A percentile compares a stretch with the other conserved stretches of the same genome.
phyloP scores from a whole-genome alignment of 2,329 filamentous ascomycete genomes.

The Colletotrichum simmondsii region DNA sequence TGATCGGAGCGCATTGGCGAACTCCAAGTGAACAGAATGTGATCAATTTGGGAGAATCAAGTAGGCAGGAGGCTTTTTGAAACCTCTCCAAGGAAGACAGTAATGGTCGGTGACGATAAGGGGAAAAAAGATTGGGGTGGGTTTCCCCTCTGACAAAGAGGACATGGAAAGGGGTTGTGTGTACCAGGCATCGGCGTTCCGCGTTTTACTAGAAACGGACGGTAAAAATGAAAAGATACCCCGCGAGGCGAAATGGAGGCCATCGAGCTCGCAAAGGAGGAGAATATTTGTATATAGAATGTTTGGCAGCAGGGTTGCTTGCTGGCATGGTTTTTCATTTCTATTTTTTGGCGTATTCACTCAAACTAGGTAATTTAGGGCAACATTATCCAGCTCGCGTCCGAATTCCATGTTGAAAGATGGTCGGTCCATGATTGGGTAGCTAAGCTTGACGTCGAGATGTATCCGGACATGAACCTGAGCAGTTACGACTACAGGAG shows the following conservation, averaged over 20 bases:
- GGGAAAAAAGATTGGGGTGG: neutral
- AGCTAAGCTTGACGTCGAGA: no score
- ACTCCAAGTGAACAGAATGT: neutral
- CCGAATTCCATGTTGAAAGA: neutral
- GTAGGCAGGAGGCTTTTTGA: neutral
- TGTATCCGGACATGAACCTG: no score
- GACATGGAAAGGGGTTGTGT: neutral
- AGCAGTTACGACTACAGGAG: neutral
- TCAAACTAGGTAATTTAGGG: neutral
- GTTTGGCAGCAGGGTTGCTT: neutral
- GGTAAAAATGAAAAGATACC: slow-evolving; percentile 34
- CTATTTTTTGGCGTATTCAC: neutral
- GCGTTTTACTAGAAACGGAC: slow-evolving; percentile 37
- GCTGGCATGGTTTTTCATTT: neutral
- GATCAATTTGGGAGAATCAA: neutral
- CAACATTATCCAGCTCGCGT: neutral
- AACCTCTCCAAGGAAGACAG: neutral
- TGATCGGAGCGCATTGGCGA: neutral
- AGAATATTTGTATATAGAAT: neutral
- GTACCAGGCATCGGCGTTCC: neutral
- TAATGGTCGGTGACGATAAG: neutral
- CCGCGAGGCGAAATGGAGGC: slow-evolving; percentile 17
- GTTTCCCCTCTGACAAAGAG: neutral
- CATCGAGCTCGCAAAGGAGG: neutral
- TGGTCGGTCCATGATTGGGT: no score